Conservation (phyloP, 2,329 filamentous ascomycete species). For the Phaeosphaeriaceae sp. region DNA sequence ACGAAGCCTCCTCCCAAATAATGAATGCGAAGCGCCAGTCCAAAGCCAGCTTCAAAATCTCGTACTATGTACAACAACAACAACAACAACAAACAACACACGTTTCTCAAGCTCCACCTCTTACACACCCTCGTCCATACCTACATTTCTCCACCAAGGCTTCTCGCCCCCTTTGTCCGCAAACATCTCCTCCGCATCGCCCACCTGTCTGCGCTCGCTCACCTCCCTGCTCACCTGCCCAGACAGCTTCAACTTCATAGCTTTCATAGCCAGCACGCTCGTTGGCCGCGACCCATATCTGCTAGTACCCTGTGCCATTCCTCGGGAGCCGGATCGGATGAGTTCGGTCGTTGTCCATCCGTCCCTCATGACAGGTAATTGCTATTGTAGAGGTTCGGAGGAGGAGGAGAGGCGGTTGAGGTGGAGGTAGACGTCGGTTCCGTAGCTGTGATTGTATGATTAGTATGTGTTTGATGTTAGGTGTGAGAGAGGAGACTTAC, state of each 20-base stretch:
- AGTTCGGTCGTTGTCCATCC: slow-evolving; percentile 56
- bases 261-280: slow-evolving; percentile 54
- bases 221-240: slow-evolving; percentile 66
- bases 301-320: slow-evolving; percentile 61
- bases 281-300: slow-evolving; percentile 11
- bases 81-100: neutral
- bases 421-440: slow-evolving; percentile 97
- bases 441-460: slow-evolving; percentile 69
- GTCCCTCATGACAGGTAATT: slow-evolving; percentile 86
- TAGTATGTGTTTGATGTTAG: slow-evolving; percentile 24
- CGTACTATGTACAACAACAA: slow-evolving; percentile 1
- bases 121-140: slow-evolving; percentile 57
- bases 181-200: slow-evolving; percentile 81
- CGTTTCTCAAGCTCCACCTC: neutral
- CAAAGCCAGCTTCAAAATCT: neutral
- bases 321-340: slow-evolving; percentile 53
- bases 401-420: slow-evolving; percentile 94
- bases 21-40: neutral
- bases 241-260: slow-evolving; percentile 74
- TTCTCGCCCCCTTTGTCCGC: slow-evolving; percentile 43
- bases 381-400: slow-evolving; percentile 95
- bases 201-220: slow-evolving; percentile 87
- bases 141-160: slow-evolving; percentile 58
- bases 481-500: slow-evolving; percentile 60
- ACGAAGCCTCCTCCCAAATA: neutral